Evolutionary conservation across 2,329 filamentous ascomycete species (phyloP).

Genomic region (Botrytis porri): DNA sequence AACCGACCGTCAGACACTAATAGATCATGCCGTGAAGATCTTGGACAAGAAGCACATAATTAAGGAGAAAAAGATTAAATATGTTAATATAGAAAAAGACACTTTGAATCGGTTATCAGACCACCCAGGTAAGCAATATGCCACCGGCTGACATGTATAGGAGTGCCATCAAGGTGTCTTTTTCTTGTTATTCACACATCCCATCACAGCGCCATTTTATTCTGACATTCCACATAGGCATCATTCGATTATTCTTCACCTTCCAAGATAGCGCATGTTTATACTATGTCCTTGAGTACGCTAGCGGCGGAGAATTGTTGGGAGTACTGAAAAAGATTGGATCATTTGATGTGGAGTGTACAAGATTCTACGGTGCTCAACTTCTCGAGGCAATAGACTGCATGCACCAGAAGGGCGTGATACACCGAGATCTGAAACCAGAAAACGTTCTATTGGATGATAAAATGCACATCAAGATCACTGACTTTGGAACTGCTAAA

Average conservation of each 20-base stretch:
- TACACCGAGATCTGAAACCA: slow-evolving; percentile 93
- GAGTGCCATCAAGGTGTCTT: neutral
- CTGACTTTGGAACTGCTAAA: slow-evolving; percentile 98
- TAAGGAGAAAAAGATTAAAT: slow-evolving; percentile 99
- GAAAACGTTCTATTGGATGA: slow-evolving; percentile 95
- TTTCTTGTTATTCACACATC: neutral
- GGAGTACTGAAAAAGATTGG: slow-evolving; percentile 91
- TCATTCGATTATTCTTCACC: slow-evolving; percentile 95
- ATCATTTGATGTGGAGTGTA: slow-evolving; percentile 93
- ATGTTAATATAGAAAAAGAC: slow-evolving; percentile 99
- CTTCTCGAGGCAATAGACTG: slow-evolving; percentile 96
- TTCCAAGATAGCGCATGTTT: slow-evolving; percentile 96
- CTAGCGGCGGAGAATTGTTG: slow-evolving; percentile 85
- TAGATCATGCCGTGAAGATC: slow-evolving; percentile 97
- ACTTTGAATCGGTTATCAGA: slow-evolving; percentile 94
- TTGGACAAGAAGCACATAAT: slow-evolving; percentile 98
- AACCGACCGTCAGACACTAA: slow-evolving; percentile 87
- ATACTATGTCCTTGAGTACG: slow-evolving; percentile 95
- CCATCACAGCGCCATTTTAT: neutral
- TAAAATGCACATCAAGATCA: slow-evolving; percentile 97
- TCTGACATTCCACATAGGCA: slow-evolving; percentile 44
- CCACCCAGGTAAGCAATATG: slow-evolving; percentile 61
- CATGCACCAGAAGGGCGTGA: slow-evolving; percentile 95
- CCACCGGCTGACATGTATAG: neutral
- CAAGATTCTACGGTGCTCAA: slow-evolving; percentile 89